These are phyloP conservation scores for Myriosclerotinia duriaeana DNA, from an alignment of 2,329 filamentous ascomycete species.

Conservation along the genomic window DNA sequence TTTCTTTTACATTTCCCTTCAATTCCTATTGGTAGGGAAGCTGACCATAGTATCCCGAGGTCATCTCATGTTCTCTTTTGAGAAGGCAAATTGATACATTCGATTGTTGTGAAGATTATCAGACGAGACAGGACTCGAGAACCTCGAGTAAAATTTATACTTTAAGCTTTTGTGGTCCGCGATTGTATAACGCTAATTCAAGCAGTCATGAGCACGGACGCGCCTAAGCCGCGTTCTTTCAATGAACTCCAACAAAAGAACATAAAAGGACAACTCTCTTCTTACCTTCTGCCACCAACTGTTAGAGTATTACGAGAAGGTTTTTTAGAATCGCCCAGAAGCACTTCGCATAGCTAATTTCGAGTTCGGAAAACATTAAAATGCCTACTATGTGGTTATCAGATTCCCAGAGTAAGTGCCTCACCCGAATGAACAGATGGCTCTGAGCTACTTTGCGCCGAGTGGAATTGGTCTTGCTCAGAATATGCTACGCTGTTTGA, in stretches of 20 bases:
- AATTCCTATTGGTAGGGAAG: not conserved
- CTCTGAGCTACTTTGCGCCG: conserved; percentile 31
- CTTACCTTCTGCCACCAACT: conserved; percentile 3
- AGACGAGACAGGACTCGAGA: not conserved
- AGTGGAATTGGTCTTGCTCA: conserved; percentile 25
- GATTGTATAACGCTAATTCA: conserved; percentile 9
- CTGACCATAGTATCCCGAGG: not conserved
- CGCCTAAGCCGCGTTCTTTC: conserved; percentile 19
- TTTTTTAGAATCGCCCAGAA: conserved; percentile 5
- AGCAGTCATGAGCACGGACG: conserved; percentile 20
- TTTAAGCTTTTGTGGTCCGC: conserved; percentile 10
- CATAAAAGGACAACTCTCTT: conserved; percentile 20
- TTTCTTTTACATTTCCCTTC: not conserved
- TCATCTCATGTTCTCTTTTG: not conserved
- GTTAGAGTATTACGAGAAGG: not conserved
- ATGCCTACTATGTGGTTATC: conserved; percentile 81
- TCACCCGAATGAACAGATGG: conserved; percentile 5
- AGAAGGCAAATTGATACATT: not conserved
- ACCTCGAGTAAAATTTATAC: conserved; percentile 20
- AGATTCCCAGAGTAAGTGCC: conserved; percentile 82
- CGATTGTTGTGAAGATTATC: not conserved
- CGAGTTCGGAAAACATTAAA: conserved; percentile 25
- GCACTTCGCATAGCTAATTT: not conserved
- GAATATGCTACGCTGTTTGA: not conserved
- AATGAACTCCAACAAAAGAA: conserved; percentile 15